These are phyloP conservation scores for Aspergillus sclerotialis DNA, from an alignment of 2,329 filamentous ascomycete genomes.

Conservation along the genomic window DNA sequence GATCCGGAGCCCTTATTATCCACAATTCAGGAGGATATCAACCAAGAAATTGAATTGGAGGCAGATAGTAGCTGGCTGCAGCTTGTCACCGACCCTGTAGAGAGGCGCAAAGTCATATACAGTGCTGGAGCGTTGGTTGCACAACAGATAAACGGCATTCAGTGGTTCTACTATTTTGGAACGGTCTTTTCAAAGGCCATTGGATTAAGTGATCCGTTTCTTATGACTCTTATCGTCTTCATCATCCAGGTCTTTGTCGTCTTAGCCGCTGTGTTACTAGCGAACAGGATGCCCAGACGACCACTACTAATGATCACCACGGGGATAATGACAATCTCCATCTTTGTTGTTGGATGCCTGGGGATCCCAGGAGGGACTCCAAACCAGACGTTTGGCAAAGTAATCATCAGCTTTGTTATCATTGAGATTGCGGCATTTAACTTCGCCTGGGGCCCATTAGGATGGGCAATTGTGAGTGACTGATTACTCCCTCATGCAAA, in stretches of 20 bases:
- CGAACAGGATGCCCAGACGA: conserved; percentile 36
- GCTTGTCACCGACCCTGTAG: conserved; percentile 38
- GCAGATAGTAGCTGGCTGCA: conserved; percentile 32
- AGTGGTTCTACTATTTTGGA: conserved; percentile 42
- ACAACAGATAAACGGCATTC: conserved; percentile 46
- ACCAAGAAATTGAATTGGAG: conserved; percentile 17
- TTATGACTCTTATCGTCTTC: conserved; percentile 38
- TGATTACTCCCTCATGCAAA: no score
- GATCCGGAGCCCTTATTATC: conserved; percentile 19
- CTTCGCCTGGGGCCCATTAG: conserved; percentile 38
- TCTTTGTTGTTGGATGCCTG: conserved; percentile 38
- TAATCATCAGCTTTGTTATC: conserved; percentile 31
- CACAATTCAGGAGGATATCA: conserved; percentile 14
- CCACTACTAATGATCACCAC: conserved; percentile 34
- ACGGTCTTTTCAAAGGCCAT: conserved; percentile 39
- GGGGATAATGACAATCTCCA: conserved; percentile 32
- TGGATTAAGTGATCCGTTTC: conserved; percentile 35
- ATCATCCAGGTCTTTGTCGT: conserved; percentile 40
- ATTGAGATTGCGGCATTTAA: conserved; percentile 32
- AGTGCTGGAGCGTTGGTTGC: conserved; percentile 39
- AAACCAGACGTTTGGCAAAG: conserved; percentile 30
- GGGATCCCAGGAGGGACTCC: conserved; percentile 30
- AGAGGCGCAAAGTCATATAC: conserved; percentile 42
- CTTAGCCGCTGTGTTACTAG: conserved; percentile 31
- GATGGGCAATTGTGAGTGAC: conserved; percentile 38